Conservation (phyloP, 2,329 filamentous ascomycete species). For the Calonectria pteridis region DNA sequence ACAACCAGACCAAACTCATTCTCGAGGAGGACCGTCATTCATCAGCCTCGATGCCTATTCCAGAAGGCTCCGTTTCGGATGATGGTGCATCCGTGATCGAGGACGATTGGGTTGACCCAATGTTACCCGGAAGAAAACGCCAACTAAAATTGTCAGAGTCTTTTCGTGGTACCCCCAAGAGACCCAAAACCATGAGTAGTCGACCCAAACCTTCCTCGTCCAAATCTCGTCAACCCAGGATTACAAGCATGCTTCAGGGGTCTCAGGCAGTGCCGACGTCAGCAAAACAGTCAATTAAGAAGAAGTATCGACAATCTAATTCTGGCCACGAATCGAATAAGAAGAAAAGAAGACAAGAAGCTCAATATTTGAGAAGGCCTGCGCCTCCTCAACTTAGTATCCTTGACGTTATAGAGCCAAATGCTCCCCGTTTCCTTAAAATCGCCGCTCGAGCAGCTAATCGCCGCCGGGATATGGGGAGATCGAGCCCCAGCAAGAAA, state of each 20-base stretch:
- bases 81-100: constrained; percentile 59
- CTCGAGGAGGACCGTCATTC: constrained; percentile 26
- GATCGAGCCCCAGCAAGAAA: constrained; percentile 67
- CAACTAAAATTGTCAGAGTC: constrained; percentile 46
- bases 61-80: constrained; percentile 37
- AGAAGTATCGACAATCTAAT: constrained; percentile 33
- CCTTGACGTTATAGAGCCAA: constrained; percentile 67
- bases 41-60: background rate
- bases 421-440: constrained; percentile 69
- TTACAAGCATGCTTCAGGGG: constrained; percentile 47
- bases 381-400: constrained; percentile 67
- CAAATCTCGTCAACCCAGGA: constrained; percentile 47
- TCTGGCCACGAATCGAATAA: constrained; percentile 13
- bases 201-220: constrained; percentile 37
- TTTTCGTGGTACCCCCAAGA: constrained; percentile 44
- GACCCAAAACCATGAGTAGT: constrained; percentile 33
- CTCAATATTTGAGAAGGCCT: constrained; percentile 13
- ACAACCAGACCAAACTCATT: constrained; percentile 45
- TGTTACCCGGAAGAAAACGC: constrained; percentile 60
- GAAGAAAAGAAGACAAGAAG: constrained; percentile 18
- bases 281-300: constrained; percentile 28
- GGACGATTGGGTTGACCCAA: constrained; percentile 64
- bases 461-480: constrained; percentile 61
- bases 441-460: constrained; percentile 71
- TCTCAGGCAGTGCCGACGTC: constrained; percentile 18